Conservation (phyloP, 2,329 filamentous ascomycete genomes). For the Cladosporium austrohemisphaericum region DNA sequence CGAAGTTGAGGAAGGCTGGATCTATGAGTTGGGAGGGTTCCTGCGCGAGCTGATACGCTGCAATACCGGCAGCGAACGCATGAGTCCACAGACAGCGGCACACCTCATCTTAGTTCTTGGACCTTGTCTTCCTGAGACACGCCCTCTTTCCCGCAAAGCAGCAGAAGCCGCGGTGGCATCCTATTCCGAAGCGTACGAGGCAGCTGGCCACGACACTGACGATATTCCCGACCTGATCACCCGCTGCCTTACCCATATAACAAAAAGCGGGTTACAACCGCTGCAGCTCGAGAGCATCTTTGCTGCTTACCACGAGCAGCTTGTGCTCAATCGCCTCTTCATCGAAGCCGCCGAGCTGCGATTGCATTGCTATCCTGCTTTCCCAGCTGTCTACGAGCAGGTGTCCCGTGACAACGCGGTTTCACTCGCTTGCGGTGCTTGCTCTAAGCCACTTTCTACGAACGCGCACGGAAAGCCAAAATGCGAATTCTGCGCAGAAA, state of each 20-base stretch:
- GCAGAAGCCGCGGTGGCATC: conserved; percentile 34
- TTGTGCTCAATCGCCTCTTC: conserved; percentile 46
- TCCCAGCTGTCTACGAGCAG: conserved; percentile 56
- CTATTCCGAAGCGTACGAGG: conserved; percentile 39
- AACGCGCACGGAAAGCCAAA: conserved; percentile 49
- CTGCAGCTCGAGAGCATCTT: conserved; percentile 55
- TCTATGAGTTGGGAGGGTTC: conserved; percentile 42
- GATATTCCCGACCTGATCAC: conserved; percentile 31
- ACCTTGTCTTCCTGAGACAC: conserved; percentile 43
- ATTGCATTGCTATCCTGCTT: conserved; percentile 51
- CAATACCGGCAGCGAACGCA: conserved; percentile 36
- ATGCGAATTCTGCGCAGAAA: conserved; percentile 49
- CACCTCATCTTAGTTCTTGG: conserved; percentile 45
- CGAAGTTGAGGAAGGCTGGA: conserved; percentile 28
- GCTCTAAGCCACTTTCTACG: conserved; percentile 51
- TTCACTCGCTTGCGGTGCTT: conserved; percentile 54
- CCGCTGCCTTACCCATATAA: conserved; percentile 33
- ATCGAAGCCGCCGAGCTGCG: conserved; percentile 56
- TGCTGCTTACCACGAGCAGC: conserved; percentile 54
- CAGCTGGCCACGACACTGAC: conserved; percentile 35
- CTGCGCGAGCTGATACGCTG: conserved; percentile 41
- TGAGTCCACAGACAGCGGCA: conserved; percentile 47
- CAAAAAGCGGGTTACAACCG: conserved; percentile 44
- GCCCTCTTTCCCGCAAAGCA: conserved; percentile 30
- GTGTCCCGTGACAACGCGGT: conserved; percentile 52